Conservation (phyloP, 192 early-diverging fungal genomes). For the Coemansia sp. region DNA sequence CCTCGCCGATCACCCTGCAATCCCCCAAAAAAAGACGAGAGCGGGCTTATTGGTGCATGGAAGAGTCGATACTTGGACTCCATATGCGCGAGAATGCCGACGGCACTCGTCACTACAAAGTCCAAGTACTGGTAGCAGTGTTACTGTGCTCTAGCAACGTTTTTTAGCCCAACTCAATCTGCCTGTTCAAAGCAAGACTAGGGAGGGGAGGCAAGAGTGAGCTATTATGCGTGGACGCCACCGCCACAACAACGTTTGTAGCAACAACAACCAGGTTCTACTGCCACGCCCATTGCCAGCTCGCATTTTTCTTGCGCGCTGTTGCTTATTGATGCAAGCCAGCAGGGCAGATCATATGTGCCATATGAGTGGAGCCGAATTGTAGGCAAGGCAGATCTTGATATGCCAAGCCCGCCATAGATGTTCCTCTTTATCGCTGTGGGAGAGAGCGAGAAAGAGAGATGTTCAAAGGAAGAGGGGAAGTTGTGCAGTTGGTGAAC, state of each 20-base stretch:
- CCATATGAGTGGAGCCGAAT: neutral
- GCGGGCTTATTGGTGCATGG: neutral
- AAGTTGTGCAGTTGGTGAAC: neutral
- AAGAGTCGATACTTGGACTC: neutral
- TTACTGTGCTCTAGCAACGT: neutral
- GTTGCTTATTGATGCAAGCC: neutral
- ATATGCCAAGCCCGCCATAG: neutral
- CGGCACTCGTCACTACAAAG: neutral
- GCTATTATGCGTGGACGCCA: neutral
- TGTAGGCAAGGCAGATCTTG: neutral
- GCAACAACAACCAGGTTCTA: neutral
- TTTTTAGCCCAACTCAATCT: neutral
- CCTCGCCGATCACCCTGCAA: slow-evolving; percentile 15
- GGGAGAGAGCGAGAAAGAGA: neutral
- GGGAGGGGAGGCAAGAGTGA: neutral
- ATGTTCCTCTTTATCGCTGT: neutral
- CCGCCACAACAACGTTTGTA: slow-evolving; percentile 1
- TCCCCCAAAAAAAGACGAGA: neutral
- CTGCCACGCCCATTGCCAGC: neutral
- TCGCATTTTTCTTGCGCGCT: neutral
- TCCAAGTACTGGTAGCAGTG: neutral
- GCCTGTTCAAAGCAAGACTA: neutral
- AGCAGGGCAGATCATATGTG: neutral
- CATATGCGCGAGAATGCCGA: no score
- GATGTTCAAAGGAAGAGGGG: neutral